Evolutionary conservation across 179 eudicot genomes (phyloP).

Genomic region (Silene coronaria): DNA sequence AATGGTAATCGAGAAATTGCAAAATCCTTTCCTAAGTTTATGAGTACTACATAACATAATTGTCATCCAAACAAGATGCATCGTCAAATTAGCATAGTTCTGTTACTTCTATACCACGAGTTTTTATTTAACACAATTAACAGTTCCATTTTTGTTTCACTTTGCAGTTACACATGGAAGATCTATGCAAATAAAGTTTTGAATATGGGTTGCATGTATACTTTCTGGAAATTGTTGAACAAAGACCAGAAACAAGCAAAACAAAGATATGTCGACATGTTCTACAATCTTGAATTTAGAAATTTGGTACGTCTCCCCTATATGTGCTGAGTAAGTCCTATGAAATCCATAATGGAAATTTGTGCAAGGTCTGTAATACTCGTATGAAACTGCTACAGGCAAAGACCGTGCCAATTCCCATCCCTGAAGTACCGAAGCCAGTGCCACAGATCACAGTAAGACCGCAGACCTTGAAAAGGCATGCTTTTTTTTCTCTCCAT

Average conservation of each 20-base stretch:
- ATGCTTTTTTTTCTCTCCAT: conserved; percentile 24
- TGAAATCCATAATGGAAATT: conserved; percentile 1
- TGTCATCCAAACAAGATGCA: neutral
- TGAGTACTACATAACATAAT: neutral
- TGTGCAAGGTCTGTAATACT: conserved; percentile 13
- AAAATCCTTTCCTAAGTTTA: neutral
- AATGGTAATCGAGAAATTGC: conserved; percentile 38
- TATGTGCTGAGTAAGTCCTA: neutral
- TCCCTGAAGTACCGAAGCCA: conserved; percentile 36
- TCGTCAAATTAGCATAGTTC: conserved; percentile 4
- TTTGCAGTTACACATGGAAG: conserved; percentile 71
- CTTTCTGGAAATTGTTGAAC: conserved; percentile 56
- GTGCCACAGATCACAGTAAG: conserved; percentile 34
- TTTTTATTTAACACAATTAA: neutral
- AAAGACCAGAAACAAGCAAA: conserved; percentile 62
- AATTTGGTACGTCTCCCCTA: conserved; percentile 38
- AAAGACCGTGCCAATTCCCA: conserved; percentile 44
- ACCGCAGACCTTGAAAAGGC: conserved; percentile 36
- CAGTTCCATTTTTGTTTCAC: neutral
- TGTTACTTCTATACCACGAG: too few species aligned
- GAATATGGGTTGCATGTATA: conserved; percentile 57
- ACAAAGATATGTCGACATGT: conserved; percentile 58
- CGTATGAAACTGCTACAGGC: conserved; percentile 28
- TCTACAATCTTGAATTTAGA: conserved; percentile 54
- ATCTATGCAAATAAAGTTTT: conserved; percentile 59